Percentiles rank a stretch among this genome's conserved stretches.
These are phyloP conservation scores for Shiraia bambusicola DNA, from an alignment of 2,329 filamentous ascomycete species.

Conservation along the genomic window DNA sequence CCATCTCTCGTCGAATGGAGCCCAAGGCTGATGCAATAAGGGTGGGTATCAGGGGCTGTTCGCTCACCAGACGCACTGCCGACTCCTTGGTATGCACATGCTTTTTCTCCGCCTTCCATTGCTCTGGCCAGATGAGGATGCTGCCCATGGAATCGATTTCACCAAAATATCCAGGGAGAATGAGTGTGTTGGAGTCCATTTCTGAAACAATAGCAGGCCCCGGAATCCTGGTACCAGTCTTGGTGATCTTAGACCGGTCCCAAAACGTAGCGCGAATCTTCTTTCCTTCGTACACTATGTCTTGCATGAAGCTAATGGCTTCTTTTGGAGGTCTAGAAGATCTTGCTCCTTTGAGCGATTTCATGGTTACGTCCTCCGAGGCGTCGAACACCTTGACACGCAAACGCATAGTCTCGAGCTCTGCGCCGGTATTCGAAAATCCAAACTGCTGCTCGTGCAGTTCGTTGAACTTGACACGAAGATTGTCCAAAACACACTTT, in stretches of 20 bases:
- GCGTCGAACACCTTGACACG: conserved; percentile 49
- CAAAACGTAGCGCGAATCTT: conserved; percentile 48
- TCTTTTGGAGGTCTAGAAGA: conserved; percentile 35
- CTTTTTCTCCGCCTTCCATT: conserved; percentile 30
- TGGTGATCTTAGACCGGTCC: conserved; percentile 47
- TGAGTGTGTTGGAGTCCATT: conserved; percentile 56
- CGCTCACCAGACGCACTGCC: conserved; percentile 41
- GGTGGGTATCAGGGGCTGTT: conserved; percentile 48
- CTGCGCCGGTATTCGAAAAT: conserved; percentile 47
- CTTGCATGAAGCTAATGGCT: conserved; percentile 44
- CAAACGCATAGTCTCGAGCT: conserved; percentile 53
- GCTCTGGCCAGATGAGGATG: conserved; percentile 50
- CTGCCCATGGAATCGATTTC: conserved; percentile 53
- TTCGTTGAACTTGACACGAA: conserved; percentile 46
- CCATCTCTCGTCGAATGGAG: conserved; percentile 54
- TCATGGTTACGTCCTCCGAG: conserved; percentile 47
- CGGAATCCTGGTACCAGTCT: conserved; percentile 44
- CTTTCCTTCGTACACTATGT: conserved; percentile 46
- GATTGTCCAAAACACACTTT: conserved; percentile 27
- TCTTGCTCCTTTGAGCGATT: conserved; percentile 30
- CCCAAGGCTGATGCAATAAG: conserved; percentile 50
- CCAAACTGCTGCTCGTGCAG: conserved; percentile 51
- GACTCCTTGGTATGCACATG: conserved; percentile 41
- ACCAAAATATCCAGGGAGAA: conserved; percentile 51
- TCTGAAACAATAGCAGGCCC: conserved; percentile 54